Evolutionary conservation across 2,329 filamentous ascomycete species (phyloP), one percentile per base, ranked within the genome.

Genomic region (Coniochaeta hoffmannii): DNA sequence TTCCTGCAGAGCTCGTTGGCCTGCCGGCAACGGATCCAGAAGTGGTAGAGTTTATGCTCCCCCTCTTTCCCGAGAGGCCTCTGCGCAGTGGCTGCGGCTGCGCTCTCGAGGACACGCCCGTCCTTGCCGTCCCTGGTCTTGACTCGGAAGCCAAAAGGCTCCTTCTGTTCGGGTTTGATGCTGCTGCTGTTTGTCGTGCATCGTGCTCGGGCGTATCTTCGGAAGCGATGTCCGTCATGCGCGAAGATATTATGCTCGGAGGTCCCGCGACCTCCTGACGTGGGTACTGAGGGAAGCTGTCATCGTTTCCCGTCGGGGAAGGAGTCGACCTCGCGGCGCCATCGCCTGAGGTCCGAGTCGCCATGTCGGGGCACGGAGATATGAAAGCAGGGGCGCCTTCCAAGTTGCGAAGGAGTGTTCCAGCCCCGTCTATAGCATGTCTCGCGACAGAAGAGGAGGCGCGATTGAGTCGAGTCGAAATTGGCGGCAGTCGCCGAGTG

Each of bases 211-310:
- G 74, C 19, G 78, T 80, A 61, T 85, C 80, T 54, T 84, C 79
- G 19, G 78, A 82, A 26, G 73, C 76, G 57, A 84, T 80, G 58
- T 85, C 82, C 31, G 86, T 89, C 79, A 89, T 86, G 58, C 83
- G 83, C 56, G 86, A 88, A 28, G 87, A 89, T 54, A 89, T 86
- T 56, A 88, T 78, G 60, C 85, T 88, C 50, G 83, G 77, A 22
- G 81, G 77, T 31, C 81, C 78, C 57, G 75, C 68, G 44, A 71
- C 66, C 41, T 75, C 67, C 65, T 70, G 70, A 51, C 63, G 68
- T 2, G 74, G 71, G 50, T 73, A 72, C 44, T 73, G 70, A 2
- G 74, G 71, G 36, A 75, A 73, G 57, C 66, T 65, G 36, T 72
- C 72, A 53, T 75, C 70, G 53, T 66, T 61, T 51, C 53, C 61